These are phyloP conservation scores for Fomitopsis palustris DNA, from an alignment of 1,284 basidiomycete species.

Conservation along the genomic window DNA sequence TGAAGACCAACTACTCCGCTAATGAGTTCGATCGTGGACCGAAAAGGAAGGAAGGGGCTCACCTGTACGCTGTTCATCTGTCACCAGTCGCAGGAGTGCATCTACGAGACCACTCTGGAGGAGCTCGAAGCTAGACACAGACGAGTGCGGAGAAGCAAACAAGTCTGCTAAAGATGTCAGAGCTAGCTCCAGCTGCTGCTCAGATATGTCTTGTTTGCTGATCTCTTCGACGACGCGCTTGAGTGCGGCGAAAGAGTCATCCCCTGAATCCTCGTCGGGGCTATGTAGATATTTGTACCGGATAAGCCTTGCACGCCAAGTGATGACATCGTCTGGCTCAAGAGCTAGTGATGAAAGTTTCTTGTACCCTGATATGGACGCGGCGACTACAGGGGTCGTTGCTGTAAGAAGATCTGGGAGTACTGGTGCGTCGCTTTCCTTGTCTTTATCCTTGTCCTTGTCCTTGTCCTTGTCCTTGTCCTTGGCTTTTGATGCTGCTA, in stretches of 20 bases:
- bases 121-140: conserved; percentile 95
- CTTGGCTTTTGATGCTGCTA: conserved; percentile 56
- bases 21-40: conserved; percentile 6
- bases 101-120: conserved; percentile 93
- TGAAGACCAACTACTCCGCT: conserved; percentile 44
- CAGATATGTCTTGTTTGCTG: conserved; percentile 49
- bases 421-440: conserved; percentile 31
- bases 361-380: conserved; percentile 60
- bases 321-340: conserved; percentile 87
- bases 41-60: conserved; percentile 18
- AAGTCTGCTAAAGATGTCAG: conserved; percentile 73
- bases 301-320: conserved; percentile 83
- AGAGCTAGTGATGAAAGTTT: conserved; percentile 60
- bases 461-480: conserved; percentile 38
- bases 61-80: conserved; percentile 59
- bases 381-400: conserved; percentile 31
- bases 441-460: conserved; percentile 32
- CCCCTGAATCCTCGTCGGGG: conserved; percentile 57
- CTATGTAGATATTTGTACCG: conserved; percentile 72
- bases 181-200: conserved; percentile 62
- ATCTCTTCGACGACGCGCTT: conserved; percentile 65
- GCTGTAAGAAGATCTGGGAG: conserved; percentile 31
- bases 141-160: conserved; percentile 74
- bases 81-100: conserved; percentile 80
- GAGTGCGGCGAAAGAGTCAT: conserved; percentile 64